phyloP scores from a whole-genome alignment of 441 rosid genomes.

The Euphorbia schlechtendalii region DNA sequence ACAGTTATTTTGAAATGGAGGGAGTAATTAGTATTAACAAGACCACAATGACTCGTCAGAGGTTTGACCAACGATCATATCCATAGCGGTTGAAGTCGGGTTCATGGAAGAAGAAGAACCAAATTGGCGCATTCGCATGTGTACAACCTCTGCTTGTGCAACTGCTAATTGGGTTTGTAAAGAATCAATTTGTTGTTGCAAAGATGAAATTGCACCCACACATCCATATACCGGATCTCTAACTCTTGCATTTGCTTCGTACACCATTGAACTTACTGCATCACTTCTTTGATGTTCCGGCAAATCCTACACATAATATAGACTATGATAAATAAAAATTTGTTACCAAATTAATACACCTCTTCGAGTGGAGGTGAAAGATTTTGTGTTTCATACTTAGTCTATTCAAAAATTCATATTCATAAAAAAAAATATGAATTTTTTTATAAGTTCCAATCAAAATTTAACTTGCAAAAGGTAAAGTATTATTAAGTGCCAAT shows the following conservation, averaged over 20 bases:
- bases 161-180: constrained; percentile 71
- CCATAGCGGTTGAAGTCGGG: constrained; percentile 18
- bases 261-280: constrained; percentile 89
- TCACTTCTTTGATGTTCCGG: constrained; percentile 71
- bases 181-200: constrained; percentile 64
- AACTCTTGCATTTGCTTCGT: constrained; percentile 87
- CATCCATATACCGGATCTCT: constrained; percentile 95
- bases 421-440: no score
- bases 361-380: no score
- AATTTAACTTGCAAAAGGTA: no score
- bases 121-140: constrained; percentile 37
- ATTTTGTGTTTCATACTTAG: no score
- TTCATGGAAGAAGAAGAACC: constrained; percentile 19
- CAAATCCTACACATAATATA: constrained; percentile 43
- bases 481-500: no score
- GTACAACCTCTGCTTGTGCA: constrained; percentile 78
- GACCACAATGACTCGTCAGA: constrained; percentile 65
- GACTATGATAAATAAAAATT: no score
- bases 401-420: no score
- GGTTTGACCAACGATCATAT: constrained; percentile 39
- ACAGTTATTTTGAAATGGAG: no score
- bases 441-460: no score
- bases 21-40: constrained; percentile 38
- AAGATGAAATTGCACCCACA: constrained; percentile 70
- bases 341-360: no score